Percentiles rank a stretch among this genome's conserved stretches.
These are phyloP conservation scores for Spizellomyces punctatus DNA, from an alignment of 192 early-diverging fungal species.

Conservation along the genomic window DNA sequence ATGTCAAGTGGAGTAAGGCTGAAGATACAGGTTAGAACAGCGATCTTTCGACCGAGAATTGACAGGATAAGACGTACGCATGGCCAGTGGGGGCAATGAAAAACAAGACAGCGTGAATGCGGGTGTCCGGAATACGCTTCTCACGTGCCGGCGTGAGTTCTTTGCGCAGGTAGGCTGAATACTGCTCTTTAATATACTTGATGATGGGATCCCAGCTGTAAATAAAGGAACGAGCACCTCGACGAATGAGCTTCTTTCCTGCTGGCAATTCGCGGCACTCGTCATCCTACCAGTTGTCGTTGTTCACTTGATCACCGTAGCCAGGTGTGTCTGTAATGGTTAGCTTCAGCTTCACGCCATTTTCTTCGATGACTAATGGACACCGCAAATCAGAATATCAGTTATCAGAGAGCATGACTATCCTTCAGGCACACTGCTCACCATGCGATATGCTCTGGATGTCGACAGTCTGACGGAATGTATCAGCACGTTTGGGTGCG, in stretches of 20 bases:
- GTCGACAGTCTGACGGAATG: conserved; percentile 90
- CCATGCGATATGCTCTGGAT: conserved; percentile 89
- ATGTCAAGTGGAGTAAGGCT: conserved; percentile 89
- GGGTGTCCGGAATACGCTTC: conserved; percentile 88
- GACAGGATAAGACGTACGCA: conserved; percentile 59
- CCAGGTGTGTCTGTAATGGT: conserved; percentile 99
- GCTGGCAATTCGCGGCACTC: background rate
- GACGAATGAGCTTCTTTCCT: background rate
- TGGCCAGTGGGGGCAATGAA: conserved; percentile 97
- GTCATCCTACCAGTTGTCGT: conserved; percentile 82
- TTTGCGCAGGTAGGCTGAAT: conserved; percentile 91
- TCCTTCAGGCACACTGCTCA: conserved; percentile 28
- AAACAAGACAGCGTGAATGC: conserved; percentile 94
- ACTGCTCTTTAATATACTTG: conserved; percentile 99
- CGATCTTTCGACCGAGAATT: background rate
- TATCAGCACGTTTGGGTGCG: conserved; percentile 79
- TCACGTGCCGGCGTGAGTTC: conserved; percentile 78
- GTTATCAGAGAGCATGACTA: too few relatives aligned
- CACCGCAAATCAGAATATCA: background rate
- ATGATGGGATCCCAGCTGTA: conserved; percentile 94
- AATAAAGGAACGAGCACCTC: background rate
- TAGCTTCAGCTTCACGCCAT: conserved; percentile 88
- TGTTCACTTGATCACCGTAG: conserved; percentile 98
- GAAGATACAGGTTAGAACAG: conserved; percentile 5
- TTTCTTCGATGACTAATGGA: conserved; percentile 83